Conservation (phyloP, 2,329 filamentous ascomycete genomes). For the Fusarium nanum region DNA sequence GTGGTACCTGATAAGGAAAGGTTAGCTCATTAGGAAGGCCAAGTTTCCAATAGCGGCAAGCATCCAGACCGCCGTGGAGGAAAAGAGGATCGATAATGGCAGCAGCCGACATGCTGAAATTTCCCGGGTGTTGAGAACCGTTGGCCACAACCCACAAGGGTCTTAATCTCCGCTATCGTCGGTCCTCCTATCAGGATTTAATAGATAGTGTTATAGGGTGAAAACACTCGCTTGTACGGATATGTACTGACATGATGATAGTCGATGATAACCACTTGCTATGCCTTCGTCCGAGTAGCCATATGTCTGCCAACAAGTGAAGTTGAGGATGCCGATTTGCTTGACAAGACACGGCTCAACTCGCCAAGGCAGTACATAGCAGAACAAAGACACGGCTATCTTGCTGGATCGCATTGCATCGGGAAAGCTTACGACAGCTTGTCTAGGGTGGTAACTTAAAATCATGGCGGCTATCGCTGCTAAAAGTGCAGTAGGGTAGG, state of each 20-base stretch:
- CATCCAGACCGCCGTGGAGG: conserved; percentile 30
- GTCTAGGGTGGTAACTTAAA: conserved; percentile 21
- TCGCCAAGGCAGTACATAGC: conserved; percentile 9
- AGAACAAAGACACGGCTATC: conserved; percentile 23
- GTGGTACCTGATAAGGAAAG: conserved; percentile 31
- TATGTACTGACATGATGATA: neutral
- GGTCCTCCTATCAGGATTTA: neutral
- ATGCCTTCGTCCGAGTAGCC: neutral
- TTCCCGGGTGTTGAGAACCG: conserved; percentile 18
- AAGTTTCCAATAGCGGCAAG: conserved; percentile 38
- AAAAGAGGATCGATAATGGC: conserved; percentile 20
- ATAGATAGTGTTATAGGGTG: neutral
- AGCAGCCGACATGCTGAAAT: conserved; percentile 29
- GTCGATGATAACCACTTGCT: neutral
- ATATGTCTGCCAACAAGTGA: neutral
- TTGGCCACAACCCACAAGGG: conserved; percentile 23
- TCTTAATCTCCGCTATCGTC: conserved; percentile 7
- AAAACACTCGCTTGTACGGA: neutral
- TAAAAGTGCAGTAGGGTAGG: conserved; percentile 3
- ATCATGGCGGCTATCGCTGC: conserved; percentile 25
- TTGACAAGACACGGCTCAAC: neutral
- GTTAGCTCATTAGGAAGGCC: conserved; percentile 5
- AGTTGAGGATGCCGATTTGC: neutral
- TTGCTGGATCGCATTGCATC: conserved; percentile 6
- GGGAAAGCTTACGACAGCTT: conserved; percentile 27